phyloP scores from a whole-genome alignment of 2,329 filamentous ascomycete genomes.

The Apiospora hydei region DNA sequence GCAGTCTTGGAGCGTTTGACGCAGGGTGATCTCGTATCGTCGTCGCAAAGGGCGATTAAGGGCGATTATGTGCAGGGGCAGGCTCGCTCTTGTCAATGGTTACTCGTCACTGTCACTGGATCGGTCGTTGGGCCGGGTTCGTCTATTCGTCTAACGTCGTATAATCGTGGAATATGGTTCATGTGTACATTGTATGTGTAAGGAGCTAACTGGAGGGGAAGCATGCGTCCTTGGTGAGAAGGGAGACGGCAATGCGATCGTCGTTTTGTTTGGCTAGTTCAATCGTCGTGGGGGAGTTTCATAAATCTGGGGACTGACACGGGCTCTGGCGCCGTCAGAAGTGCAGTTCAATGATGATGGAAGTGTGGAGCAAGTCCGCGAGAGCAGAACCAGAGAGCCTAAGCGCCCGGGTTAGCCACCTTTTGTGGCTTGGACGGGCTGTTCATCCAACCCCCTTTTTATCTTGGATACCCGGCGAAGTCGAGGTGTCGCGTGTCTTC shows the following conservation, averaged over 20 bases:
- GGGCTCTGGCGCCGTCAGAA: not conserved
- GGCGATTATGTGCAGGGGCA: not conserved
- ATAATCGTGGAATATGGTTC: not conserved
- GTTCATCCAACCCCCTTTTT: not conserved
- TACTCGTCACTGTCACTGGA: not conserved
- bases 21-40: not conserved
- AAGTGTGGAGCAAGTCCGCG: not conserved
- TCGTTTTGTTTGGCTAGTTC: conserved; percentile 4
- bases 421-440: not conserved
- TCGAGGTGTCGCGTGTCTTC: not conserved
- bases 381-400: not conserved
- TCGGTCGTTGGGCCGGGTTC: not conserved
- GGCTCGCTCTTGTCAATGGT: not conserved
- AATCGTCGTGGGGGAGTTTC: conserved; percentile 26
- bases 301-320: conserved; percentile 24
- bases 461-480: not conserved
- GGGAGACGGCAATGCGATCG: conserved; percentile 9
- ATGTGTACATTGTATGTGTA: not conserved
- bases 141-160: conserved; percentile 1
- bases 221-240: not conserved
- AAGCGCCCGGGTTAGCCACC: not conserved
- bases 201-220: not conserved
- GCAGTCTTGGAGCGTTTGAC: not conserved
- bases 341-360: conserved; percentile 4
- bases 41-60: conserved; percentile 9